phyloP scores from a whole-genome alignment of 352 stramenopile species.

The Phytophthora sansomeana region DNA sequence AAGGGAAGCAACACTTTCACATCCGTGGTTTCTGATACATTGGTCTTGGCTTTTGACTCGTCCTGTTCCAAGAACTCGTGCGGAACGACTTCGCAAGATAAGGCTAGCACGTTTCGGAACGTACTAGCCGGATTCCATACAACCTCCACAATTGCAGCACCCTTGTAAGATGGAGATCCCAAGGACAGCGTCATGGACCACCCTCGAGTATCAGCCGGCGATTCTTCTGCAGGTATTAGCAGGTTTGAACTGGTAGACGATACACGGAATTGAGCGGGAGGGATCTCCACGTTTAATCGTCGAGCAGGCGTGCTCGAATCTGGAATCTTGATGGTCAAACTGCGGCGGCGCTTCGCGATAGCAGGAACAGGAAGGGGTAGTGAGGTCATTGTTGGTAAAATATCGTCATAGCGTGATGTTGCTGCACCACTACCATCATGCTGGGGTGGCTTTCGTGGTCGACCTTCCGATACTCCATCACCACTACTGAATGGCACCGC shows the following conservation, averaged over 20 bases:
- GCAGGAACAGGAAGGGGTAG: slow-evolving; percentile 19
- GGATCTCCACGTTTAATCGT: slow-evolving; percentile 42
- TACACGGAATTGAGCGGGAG: slow-evolving; percentile 46
- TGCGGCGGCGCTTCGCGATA: slow-evolving; percentile 25
- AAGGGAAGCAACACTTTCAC: slow-evolving; percentile 42
- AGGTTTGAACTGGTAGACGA: slow-evolving; percentile 57
- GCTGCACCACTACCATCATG: slow-evolving; percentile 10
- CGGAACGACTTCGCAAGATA: slow-evolving; percentile 54
- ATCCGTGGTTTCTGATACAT: slow-evolving; percentile 7
- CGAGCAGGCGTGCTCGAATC: slow-evolving; percentile 19
- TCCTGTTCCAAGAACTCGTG: slow-evolving; percentile 39
- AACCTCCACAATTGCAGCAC: slow-evolving; percentile 53
- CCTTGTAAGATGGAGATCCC: slow-evolving; percentile 45
- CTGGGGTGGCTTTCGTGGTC: slow-evolving; percentile 12
- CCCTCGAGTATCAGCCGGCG: slow-evolving; percentile 59
- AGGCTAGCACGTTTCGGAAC: slow-evolving; percentile 61
- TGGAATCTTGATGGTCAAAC: slow-evolving; percentile 41
- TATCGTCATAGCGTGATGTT: slow-evolving; percentile 38
- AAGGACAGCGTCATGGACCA: slow-evolving; percentile 64
- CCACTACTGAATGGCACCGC: slow-evolving; percentile 1
- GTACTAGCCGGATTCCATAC: slow-evolving; percentile 57
- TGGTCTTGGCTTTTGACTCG: slow-evolving; percentile 13
- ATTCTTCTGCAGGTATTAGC: slow-evolving; percentile 80
- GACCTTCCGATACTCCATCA: slow-evolving; percentile 19
- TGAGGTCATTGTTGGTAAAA: slow-evolving; percentile 28